Percentiles rank a stretch among this genome's conserved stretches.
Conservation (phyloP, 2,329 filamentous ascomycete genomes). For the Pseudocercospora vitis region DNA sequence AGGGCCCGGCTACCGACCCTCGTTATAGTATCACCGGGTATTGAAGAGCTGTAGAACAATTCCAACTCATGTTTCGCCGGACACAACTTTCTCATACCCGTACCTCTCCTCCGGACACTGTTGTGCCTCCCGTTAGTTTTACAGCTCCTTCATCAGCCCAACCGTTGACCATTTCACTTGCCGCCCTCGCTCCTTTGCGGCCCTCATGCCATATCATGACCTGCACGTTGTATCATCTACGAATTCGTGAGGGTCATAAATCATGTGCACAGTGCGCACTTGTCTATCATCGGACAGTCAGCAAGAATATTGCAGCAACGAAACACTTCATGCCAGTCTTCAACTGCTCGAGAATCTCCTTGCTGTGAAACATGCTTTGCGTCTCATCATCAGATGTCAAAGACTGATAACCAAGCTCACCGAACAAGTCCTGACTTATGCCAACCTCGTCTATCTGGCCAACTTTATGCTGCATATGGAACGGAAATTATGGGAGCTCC, state of each 20-base stretch:
- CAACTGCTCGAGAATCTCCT: conserved; percentile 19
- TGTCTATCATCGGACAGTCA: too few relatives aligned
- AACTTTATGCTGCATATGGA: conserved; percentile 41
- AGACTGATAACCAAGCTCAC: conserved; percentile 30
- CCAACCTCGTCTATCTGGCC: conserved; percentile 41
- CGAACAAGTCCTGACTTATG: conserved; percentile 35
- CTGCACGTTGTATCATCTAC: conserved; percentile 29
- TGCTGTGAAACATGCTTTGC: conserved; percentile 16
- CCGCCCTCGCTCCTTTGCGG: conserved; percentile 21
- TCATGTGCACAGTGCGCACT: conserved; percentile 23
- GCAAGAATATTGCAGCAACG: too few relatives aligned
- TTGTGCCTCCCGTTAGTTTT: too few relatives aligned
- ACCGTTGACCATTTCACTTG: too few relatives aligned
- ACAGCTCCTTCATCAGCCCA: conserved; percentile 27
- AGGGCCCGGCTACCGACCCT: too few relatives aligned
- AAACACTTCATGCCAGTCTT: conserved; percentile 14
- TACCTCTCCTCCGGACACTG: too few relatives aligned
- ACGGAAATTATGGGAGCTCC: conserved; percentile 23
- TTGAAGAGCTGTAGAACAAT: too few relatives aligned
- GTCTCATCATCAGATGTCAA: conserved; percentile 26
- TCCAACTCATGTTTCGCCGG: not conserved
- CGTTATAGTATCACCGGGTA: too few relatives aligned
- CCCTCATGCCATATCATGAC: conserved; percentile 35
- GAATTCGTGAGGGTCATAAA: conserved; percentile 28
- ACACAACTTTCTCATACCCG: not conserved